Base-by-base conservation (phyloP, 257 asterid species). In the Plantago elongata region DNA sequence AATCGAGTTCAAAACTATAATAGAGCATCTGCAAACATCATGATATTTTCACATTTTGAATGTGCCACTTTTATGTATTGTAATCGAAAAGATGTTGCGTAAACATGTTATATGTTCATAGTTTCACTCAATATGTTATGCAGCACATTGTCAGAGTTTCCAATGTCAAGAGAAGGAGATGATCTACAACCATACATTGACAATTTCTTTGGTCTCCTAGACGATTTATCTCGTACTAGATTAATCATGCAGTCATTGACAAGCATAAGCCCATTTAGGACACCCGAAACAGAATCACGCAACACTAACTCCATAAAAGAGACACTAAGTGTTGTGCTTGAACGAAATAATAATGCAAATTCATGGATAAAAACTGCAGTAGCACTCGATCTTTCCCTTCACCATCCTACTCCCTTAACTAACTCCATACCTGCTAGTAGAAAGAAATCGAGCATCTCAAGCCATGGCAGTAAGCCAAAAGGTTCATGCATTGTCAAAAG, bases 311-410 rank as follows among this genome's bases (percentile, higher is more conserved):
- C 90, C 15, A 67, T 80, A 57, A 77, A 81, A 47, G 86, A 81
- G 65, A 74, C 80, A 17, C 49, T 67, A 5, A 51, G 49, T 29
- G 45, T 73, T 0, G 86, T 82, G 9, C 60, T 81, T 1, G 88
- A 81, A 67, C 69, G 95, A 58, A 83, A 77, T 73, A 83, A 77
- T 66, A 80, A 78, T 0, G 94, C 93, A 3, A 48, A 66, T 2
- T 29, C 78, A 16, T 85, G 95, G 93, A 69, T 88, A 34, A 88
- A 72, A 81, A 78, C 92, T 9, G 93, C 93, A 0, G 60, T 83
- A 9, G 83, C 86, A 22, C 70, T 71, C 22, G 96, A 85, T 69
- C 95, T 88, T 61, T 79, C 92, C 15, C 74, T 79, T 0, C 49
- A 58, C 66, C 40, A 75, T 13, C 7, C 56, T 29, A 49, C 54